Base-by-base conservation (phyloP, 169 alveolate species). In the Plasmodium gonderi region DNA sequence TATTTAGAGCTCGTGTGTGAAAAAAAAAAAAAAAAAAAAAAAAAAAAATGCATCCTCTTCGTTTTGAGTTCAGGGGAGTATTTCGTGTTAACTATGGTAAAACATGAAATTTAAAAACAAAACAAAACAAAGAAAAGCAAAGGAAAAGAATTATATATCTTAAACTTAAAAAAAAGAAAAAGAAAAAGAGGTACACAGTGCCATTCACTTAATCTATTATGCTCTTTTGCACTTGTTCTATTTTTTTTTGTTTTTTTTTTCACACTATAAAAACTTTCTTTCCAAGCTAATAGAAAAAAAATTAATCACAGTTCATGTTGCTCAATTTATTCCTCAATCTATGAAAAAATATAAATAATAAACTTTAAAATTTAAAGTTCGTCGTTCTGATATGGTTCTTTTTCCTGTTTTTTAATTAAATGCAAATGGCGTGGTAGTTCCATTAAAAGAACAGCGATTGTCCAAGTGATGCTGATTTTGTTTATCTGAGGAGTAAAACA, bases 381-480 rank as follows among this genome's bases (percentile, higher is more conserved):
- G 74, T 90, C 94, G 40, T 64, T 14, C 26, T n/a, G 20, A 45
- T 60, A n/a, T 68, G 51, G 45, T 90, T 64, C 44, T 69, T 64
- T 45, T 65, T 45, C 29, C 33, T 60, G 76, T 54, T 90, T 90
- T 78, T 68, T 40, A 78, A 90, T 90, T 90, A 69, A 54, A 51
- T 90, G 23, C 33, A 90, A 20, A 54, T 77, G 36, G 14, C 51
- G 42, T 17, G 94, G 94, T n/a, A 90, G 47, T 49, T 78, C 90
- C 90, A 90, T 77, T 33, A 90, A 42, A 36, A 90, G 54, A 44
- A 77, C 94, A 12, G 94, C 90, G 12, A 90, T 49, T 49, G 94
- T 90, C 94, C 94, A 90, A 14, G 94, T 90, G 36, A 90, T 90
- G 76, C 38, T 67, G 26, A 45, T 78, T 4, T 78, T 64, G 51